Evolutionary conservation across 2,329 filamentous ascomycete species (phyloP).

Genomic region (Boeremia exigua): DNA sequence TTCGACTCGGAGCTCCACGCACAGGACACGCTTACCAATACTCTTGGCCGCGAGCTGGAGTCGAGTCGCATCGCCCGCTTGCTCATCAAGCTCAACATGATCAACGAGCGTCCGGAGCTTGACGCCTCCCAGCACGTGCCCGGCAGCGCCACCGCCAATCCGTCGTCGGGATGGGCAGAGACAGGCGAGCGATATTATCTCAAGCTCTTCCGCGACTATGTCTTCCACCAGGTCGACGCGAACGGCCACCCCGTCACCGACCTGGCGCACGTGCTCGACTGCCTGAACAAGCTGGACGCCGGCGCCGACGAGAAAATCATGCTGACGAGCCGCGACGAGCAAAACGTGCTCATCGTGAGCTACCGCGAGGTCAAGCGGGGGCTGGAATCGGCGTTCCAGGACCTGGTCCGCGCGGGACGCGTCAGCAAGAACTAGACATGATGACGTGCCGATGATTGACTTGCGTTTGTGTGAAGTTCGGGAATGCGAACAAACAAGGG

Average conservation of each 20-base stretch:
- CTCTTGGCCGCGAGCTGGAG: conserved; percentile 82
- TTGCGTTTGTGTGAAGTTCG: background rate
- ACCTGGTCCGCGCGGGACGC: conserved; percentile 52
- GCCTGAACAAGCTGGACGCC: conserved; percentile 90
- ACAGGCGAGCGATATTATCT: conserved; percentile 90
- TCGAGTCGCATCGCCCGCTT: conserved; percentile 85
- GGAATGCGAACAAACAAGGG: background rate
- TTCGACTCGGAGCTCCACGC: conserved; percentile 82
- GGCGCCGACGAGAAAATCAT: conserved; percentile 86
- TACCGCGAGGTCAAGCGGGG: conserved; percentile 84
- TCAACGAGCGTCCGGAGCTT: conserved; percentile 89
- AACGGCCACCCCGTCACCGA: conserved; percentile 84
- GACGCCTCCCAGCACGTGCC: conserved; percentile 66
- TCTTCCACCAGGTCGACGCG: conserved; percentile 93
- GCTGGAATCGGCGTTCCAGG: conserved; percentile 66
- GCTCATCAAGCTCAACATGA: conserved; percentile 79
- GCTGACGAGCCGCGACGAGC: conserved; percentile 86
- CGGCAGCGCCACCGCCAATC: conserved; percentile 33
- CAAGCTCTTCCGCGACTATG: conserved; percentile 94
- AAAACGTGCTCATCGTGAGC: conserved; percentile 84
- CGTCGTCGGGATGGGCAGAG: conserved; percentile 75
- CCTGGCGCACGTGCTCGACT: conserved; percentile 83
- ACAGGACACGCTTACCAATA: conserved; percentile 74
- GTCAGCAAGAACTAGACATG: conserved; percentile 35
- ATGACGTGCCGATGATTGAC: background rate